phyloP scores from a whole-genome alignment of 2,329 filamentous ascomycete genomes.

The Aureobasidium sp. region DNA sequence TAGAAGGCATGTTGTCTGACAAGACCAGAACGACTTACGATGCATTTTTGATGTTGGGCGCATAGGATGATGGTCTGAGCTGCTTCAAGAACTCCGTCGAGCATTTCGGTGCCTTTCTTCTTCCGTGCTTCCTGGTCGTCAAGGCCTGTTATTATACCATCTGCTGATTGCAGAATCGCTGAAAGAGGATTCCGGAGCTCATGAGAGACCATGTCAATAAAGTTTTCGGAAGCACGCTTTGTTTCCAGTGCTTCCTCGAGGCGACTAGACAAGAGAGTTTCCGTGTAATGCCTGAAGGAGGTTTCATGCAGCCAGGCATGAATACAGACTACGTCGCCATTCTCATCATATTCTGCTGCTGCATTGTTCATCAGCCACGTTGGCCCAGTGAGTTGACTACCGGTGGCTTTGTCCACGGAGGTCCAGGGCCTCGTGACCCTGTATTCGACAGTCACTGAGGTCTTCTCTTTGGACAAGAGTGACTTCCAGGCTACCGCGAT shows the following conservation, averaged over 20 bases:
- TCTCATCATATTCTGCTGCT: slow-evolving; percentile 23
- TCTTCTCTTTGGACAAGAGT: slow-evolving; percentile 22
- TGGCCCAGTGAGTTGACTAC: slow-evolving; percentile 20
- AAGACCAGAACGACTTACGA: slow-evolving; percentile 18
- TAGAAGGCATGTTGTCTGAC: too few relatives aligned
- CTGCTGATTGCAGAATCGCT: slow-evolving; percentile 37
- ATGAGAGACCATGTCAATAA: slow-evolving; percentile 30
- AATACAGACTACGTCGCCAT: slow-evolving; percentile 21
- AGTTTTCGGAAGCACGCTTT: slow-evolving; percentile 29
- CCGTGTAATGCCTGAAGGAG: slow-evolving; percentile 25
- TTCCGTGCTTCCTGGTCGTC: background rate
- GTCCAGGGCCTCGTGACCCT: slow-evolving; percentile 29
- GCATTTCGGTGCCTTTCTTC: slow-evolving; percentile 1
- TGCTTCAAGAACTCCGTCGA: slow-evolving; percentile 15
- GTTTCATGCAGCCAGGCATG: slow-evolving; percentile 29
- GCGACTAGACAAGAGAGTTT: slow-evolving; percentile 22
- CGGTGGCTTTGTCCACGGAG: slow-evolving; percentile 20
- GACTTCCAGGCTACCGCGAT: slow-evolving; percentile 25
- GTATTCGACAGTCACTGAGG: slow-evolving; percentile 28
- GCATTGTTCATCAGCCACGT: slow-evolving; percentile 26
- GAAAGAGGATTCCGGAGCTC: slow-evolving; percentile 37
- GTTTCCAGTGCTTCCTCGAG: slow-evolving; percentile 29
- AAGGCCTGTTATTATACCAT: slow-evolving; percentile 31
- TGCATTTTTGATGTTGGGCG: slow-evolving; percentile 28
- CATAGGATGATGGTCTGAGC: slow-evolving; percentile 22